These are phyloP conservation scores for Durotheca rogersii DNA, from an alignment of 495 filamentous ascomycete species.

Conservation along the genomic window DNA sequence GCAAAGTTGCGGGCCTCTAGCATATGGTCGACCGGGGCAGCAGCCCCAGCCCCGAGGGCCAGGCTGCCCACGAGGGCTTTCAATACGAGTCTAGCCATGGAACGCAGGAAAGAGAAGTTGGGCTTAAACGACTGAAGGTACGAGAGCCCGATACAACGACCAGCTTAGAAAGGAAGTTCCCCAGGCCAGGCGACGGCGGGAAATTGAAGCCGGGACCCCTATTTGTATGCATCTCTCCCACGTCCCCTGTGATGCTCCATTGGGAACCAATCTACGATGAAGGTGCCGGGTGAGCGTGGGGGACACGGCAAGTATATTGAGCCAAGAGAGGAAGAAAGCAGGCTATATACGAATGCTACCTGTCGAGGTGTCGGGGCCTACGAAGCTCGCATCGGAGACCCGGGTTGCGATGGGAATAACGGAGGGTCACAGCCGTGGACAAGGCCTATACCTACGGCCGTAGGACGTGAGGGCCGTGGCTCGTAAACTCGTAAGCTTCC, in stretches of 20 bases:
- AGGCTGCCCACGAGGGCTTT: constrained; percentile 6
- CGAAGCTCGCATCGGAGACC: constrained; percentile 1
- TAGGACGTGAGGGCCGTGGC: constrained; percentile 2
- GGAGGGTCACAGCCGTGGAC: constrained; percentile 8
- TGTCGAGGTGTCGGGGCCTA: neutral
- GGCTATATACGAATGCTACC: constrained; percentile 12
- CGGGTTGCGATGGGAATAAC: constrained; percentile 8
- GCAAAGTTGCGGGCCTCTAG: constrained; percentile 13
- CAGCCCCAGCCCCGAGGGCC: constrained; percentile 3
- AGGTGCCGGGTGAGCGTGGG: neutral
- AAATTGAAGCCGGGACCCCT: neutral
- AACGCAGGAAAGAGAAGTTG: neutral
- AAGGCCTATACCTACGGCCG: neutral
- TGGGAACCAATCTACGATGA: neutral
- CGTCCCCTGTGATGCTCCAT: neutral
- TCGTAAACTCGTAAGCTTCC: constrained; percentile 1
- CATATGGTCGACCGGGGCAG: constrained; percentile 16
- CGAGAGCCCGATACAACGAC: neutral
- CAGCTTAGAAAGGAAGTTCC: neutral
- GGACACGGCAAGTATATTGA: constrained; percentile 4
- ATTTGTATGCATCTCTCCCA: constrained; percentile 12
- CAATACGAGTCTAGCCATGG: constrained; percentile 7
- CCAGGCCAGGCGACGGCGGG: neutral
- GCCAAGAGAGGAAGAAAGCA: constrained; percentile 10
- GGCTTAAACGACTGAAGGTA: neutral